Evolutionary conservation across 176 grass and related monocot genomes (phyloP).

Genomic region (Triticum dicoccoides): DNA sequence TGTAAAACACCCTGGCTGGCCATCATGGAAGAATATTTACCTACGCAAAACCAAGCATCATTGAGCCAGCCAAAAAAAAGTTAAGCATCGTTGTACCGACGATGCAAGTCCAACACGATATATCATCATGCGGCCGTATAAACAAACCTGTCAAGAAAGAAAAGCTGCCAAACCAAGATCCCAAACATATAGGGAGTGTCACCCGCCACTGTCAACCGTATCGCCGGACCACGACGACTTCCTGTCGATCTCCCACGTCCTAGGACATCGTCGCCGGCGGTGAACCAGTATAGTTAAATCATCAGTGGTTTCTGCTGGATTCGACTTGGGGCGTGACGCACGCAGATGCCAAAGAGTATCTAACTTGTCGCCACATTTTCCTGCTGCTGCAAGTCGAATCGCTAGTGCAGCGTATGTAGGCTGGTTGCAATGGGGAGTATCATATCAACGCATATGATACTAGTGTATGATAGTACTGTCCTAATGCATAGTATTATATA

Average conservation of each 20-base stretch:
- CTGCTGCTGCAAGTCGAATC: neutral
- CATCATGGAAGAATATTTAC: too few species aligned
- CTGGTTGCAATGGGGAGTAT: too few species aligned
- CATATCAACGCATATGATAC: too few species aligned
- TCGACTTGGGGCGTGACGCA: conserved; percentile 21
- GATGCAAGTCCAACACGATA: neutral
- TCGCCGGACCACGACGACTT: neutral
- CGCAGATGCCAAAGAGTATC: neutral
- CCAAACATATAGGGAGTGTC: neutral
- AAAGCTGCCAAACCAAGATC: conserved; percentile 25
- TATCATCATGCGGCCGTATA: neutral
- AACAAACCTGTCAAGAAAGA: neutral
- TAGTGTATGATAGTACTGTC: too few species aligned
- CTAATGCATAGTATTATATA: too few species aligned
- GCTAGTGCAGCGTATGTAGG: neutral
- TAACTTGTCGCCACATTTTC: neutral
- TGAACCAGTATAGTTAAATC: conserved; percentile 19
- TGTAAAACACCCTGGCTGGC: too few species aligned
- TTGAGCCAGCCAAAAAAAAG: too few species aligned
- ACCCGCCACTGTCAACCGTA: neutral
- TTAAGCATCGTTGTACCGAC: neutral
- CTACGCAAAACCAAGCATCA: too few species aligned
- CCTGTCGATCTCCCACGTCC: neutral
- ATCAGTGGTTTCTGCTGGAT: neutral
- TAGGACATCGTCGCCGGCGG: neutral